Conservation (phyloP, 2,329 filamentous ascomycete genomes). For the Neofusicoccum sp. region DNA sequence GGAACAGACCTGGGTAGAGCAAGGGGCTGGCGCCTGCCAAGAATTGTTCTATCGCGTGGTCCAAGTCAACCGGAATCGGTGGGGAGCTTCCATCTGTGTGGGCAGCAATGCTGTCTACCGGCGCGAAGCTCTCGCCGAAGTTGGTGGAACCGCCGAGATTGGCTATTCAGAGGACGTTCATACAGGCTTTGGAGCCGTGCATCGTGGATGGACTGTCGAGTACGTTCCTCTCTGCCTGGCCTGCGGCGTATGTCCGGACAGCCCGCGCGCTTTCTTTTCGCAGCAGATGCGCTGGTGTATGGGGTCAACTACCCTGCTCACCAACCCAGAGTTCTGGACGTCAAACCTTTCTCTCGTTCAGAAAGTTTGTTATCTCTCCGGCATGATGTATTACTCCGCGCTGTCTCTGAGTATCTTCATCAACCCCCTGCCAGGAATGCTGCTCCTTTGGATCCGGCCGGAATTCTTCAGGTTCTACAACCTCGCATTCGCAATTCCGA, state of each 20-base stretch:
- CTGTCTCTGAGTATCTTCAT: constrained; percentile 43
- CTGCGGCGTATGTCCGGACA: constrained; percentile 45
- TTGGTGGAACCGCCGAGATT: constrained; percentile 44
- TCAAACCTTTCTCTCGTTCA: constrained; percentile 40
- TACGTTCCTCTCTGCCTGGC: constrained; percentile 44
- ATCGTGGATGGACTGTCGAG: constrained; percentile 44
- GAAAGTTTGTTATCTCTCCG: constrained; percentile 44
- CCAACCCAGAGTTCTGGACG: constrained; percentile 42
- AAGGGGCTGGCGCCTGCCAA: constrained; percentile 44
- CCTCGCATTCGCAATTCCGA: constrained; percentile 44
- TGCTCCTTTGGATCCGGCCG: constrained; percentile 42
- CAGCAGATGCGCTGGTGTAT: constrained; percentile 48
- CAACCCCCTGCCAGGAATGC: constrained; percentile 40
- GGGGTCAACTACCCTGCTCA: constrained; percentile 21
- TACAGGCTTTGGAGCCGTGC: constrained; percentile 44
- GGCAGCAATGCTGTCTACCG: constrained; percentile 45
- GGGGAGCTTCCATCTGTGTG: constrained; percentile 44
- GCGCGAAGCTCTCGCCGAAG: constrained; percentile 39
- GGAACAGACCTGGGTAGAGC: constrained; percentile 46
- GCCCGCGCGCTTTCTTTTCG: constrained; percentile 43
- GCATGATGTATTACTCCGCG: constrained; percentile 42
- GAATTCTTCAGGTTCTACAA: constrained; percentile 47
- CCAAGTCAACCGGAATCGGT: constrained; percentile 42
- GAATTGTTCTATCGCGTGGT: constrained; percentile 47
- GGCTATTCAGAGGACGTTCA: constrained; percentile 48